phyloP scores from a whole-genome alignment of 1,139 yeast species.

The Saccharomyces hybrid region DNA sequence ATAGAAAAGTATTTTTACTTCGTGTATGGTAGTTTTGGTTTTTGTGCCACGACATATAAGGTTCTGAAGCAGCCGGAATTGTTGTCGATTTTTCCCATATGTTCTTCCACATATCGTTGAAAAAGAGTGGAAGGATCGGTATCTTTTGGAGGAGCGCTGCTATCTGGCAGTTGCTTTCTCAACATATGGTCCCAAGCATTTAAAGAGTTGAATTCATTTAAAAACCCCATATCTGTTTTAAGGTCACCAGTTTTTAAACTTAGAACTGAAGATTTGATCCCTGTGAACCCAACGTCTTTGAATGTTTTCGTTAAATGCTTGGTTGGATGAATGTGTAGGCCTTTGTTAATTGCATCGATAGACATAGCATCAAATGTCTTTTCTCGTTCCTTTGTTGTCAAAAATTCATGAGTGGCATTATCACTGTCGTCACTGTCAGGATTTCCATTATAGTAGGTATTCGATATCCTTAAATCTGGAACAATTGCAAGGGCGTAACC shows the following conservation, averaged over 20 bases:
- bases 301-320: conserved; percentile 21
- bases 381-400: conserved; percentile 23
- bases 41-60: conserved; percentile 25
- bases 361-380: conserved; percentile 21
- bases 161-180: conserved; percentile 16
- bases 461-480: conserved; percentile 22
- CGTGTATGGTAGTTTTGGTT: conserved; percentile 15
- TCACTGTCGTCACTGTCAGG: conserved; percentile 6
- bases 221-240: conserved; percentile 25
- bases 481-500: conserved; percentile 25
- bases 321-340: conserved; percentile 27
- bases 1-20: not conserved
- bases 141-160: conserved; percentile 14
- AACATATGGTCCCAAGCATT: conserved; percentile 19
- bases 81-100: conserved; percentile 23
- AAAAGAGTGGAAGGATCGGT: conserved; percentile 19
- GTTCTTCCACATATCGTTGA: conserved; percentile 24
- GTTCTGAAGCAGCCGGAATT: conserved; percentile 25
- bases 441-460: conserved; percentile 11
- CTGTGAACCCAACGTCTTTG: conserved; percentile 26
- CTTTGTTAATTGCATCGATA: conserved; percentile 24
- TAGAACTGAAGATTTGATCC: conserved; percentile 24
- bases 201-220: conserved; percentile 24
- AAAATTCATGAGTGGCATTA: conserved; percentile 4
- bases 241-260: conserved; percentile 27